phyloP scores from a whole-genome alignment of 495 filamentous ascomycete genomes.

The Xylaria bambusicola region DNA sequence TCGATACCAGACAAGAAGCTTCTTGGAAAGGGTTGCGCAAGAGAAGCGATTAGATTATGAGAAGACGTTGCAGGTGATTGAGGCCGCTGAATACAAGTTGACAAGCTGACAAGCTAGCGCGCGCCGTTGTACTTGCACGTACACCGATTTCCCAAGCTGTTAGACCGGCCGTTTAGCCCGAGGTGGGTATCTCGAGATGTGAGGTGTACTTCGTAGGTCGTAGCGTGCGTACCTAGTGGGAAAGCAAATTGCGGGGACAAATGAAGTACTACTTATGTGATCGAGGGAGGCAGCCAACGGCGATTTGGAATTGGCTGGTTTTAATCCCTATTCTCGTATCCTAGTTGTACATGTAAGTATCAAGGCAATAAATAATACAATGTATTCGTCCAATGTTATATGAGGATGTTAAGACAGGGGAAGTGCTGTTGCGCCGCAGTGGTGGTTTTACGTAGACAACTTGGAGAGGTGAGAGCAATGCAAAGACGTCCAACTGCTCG shows the following conservation, averaged over 20 bases:
- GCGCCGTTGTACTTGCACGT: too few species aligned
- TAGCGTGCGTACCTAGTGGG: neutral
- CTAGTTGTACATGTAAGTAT: too few species aligned
- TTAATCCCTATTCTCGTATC: too few species aligned
- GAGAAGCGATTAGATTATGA: neutral
- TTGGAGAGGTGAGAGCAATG: too few species aligned
- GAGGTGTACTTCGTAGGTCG: neutral
- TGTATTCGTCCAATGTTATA: too few species aligned
- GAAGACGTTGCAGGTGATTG: constrained; percentile 3
- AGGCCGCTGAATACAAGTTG: neutral
- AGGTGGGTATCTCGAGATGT: constrained; percentile 19
- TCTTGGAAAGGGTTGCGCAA: neutral
- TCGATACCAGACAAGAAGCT: neutral
- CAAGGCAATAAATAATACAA: too few species aligned
- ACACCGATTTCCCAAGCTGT: too few species aligned
- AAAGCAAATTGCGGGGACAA: constrained; percentile 9
- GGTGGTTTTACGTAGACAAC: too few species aligned
- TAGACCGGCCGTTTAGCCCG: constrained; percentile 7
- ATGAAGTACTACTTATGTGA: neutral
- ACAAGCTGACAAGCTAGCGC: too few species aligned
- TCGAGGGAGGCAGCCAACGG: neutral
- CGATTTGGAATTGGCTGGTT: neutral
- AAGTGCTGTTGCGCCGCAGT: too few species aligned
- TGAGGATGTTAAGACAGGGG: too few species aligned
- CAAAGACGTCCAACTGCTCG: too few species aligned